Conservation (phyloP, 495 filamentous ascomycete species). For the Recurvomyces mirabilis region DNA sequence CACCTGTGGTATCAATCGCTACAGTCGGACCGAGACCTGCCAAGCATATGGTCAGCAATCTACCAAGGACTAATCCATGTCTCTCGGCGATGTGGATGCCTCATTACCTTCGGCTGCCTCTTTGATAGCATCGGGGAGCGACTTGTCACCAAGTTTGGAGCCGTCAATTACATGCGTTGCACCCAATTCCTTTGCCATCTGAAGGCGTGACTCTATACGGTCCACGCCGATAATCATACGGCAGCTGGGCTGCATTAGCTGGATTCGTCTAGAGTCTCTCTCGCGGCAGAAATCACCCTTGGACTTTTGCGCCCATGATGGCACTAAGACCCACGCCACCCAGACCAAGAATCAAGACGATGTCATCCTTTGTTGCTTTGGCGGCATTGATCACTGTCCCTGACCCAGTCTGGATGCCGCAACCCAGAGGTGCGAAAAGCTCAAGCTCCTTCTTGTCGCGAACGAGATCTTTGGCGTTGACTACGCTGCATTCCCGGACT, state of each 20-base stretch:
- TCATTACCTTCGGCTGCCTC: conserved; percentile 15
- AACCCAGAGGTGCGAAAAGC: conserved; percentile 34
- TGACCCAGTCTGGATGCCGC: conserved; percentile 35
- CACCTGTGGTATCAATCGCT: conserved; percentile 24
- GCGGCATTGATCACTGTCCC: conserved; percentile 25
- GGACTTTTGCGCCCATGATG: conserved; percentile 25
- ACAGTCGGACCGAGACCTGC: conserved; percentile 13
- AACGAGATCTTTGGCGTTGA: conserved; percentile 25
- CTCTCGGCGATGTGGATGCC: no score
- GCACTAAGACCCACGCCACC: conserved; percentile 25
- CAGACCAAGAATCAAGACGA: conserved; percentile 21
- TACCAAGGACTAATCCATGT: no score
- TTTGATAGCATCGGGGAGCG: conserved; percentile 10
- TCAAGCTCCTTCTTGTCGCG: conserved; percentile 21
- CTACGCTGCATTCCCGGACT: conserved; percentile 25
- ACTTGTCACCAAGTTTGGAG: conserved; percentile 14
- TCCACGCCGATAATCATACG: conserved; percentile 24
- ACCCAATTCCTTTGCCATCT: conserved; percentile 23
- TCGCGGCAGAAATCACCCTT: not conserved
- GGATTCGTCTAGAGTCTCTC: no score
- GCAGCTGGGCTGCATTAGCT: conserved; percentile 5
- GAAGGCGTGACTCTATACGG: conserved; percentile 16
- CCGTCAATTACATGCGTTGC: conserved; percentile 22
- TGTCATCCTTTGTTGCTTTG: conserved; percentile 13
- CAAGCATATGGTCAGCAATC: no score